phyloP scores from a whole-genome alignment of 106 monocot species.

The Triglochin maritima region DNA sequence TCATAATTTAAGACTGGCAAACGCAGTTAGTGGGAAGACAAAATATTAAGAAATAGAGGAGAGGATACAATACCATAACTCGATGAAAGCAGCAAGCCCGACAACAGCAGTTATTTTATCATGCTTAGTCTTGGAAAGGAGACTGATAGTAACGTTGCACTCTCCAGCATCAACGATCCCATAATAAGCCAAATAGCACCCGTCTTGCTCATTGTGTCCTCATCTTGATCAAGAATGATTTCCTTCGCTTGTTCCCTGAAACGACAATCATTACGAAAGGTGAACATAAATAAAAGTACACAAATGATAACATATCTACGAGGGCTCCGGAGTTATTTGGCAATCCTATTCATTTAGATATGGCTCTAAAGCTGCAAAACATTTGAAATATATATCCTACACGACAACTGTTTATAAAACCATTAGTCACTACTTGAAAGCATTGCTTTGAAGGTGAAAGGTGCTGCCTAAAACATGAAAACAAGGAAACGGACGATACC shows the following conservation, averaged over 20 bases:
- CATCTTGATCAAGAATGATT: conserved; percentile 94
- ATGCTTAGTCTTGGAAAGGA: conserved; percentile 86
- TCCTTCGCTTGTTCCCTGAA: conserved; percentile 83
- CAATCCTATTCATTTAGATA: too few species aligned
- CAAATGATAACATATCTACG: too few species aligned
- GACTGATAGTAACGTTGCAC: conserved; percentile 80
- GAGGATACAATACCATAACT: conserved; percentile 99
- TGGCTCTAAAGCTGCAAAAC: too few species aligned
- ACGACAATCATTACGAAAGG: neutral
- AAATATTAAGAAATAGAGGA: conserved; percentile 85
- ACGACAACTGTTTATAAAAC: too few species aligned
- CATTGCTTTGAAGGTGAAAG: too few species aligned
- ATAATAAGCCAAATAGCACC: conserved; percentile 91
- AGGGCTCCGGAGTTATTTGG: conserved; percentile 30
- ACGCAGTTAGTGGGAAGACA: conserved; percentile 82
- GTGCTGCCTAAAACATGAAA: too few species aligned
- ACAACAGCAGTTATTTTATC: conserved; percentile 88
- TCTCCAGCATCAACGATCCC: conserved; percentile 99
- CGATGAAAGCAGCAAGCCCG: conserved; percentile 95
- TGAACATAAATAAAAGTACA: too few species aligned
- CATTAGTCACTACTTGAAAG: too few species aligned
- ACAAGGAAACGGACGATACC: too few species aligned
- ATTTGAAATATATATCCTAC: too few species aligned
- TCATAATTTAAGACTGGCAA: conserved; percentile 89
- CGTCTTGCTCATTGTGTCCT: conserved; percentile 99